These are phyloP conservation scores for Chytriomyces sp. DNA, from an alignment of 192 early-diverging fungal genomes.

Conservation along the genomic window DNA sequence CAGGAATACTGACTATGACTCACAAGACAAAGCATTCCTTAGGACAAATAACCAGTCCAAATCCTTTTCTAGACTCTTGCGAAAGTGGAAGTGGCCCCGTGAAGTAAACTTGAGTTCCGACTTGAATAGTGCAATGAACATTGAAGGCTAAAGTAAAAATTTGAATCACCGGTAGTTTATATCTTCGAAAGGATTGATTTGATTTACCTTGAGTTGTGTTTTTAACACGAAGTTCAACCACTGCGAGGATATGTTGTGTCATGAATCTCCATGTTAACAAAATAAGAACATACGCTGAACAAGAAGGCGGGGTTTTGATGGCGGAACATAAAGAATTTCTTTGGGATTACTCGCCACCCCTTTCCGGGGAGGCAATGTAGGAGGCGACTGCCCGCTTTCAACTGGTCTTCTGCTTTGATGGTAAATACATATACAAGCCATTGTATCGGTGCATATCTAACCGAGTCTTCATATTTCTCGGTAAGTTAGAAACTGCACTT, in stretches of 20 bases:
- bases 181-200: background rate
- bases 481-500: too few relatives aligned
- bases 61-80: slow-evolving; percentile 44
- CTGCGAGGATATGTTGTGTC: background rate
- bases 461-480: too few relatives aligned
- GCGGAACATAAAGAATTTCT: slow-evolving; percentile 10
- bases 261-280: too few relatives aligned
- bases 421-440: too few relatives aligned
- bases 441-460: too few relatives aligned
- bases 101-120: slow-evolving; percentile 29
- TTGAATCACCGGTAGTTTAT: background rate
- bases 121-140: too few relatives aligned
- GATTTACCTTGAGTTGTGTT: slow-evolving; percentile 22
- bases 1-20: too few relatives aligned
- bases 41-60: slow-evolving; percentile 38
- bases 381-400: too few relatives aligned
- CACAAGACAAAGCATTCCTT: slow-evolving; percentile 45
- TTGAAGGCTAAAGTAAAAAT: slow-evolving; percentile 23
- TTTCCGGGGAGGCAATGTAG: too few relatives aligned
- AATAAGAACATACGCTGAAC: too few relatives aligned
- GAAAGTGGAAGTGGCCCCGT: slow-evolving; percentile 16
- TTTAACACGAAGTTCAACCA: slow-evolving; percentile 21
- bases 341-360: background rate
- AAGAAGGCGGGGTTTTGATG: slow-evolving; percentile 23
- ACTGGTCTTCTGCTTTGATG: slow-evolving; percentile 31